Evolutionary conservation across 1,139 yeast genomes (phyloP), one percentile per base, ranked within the genome.

Genomic region (Meyerozyma carpophila): DNA sequence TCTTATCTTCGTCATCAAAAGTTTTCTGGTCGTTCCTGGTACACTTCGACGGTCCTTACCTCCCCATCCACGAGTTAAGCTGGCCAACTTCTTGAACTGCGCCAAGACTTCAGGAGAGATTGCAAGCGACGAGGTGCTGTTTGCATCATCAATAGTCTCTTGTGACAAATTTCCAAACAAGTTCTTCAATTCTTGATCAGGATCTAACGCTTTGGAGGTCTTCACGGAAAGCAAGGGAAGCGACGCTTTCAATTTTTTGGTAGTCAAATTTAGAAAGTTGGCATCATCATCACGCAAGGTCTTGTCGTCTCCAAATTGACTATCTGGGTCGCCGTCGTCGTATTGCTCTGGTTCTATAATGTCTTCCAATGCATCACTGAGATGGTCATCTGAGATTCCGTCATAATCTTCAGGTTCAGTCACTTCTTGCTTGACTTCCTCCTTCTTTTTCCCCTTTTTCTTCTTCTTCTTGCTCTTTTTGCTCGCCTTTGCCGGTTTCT

Each of bases 11-110:
- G 95, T 82, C 46, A 89, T 69, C 9, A 79, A 69, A 42, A 87
- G 63, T 52, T 84, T 84, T 49, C 90, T 72, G 0, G 82, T 64
- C 0, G 88, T 78, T 8, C 94, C 94, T 0, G 95, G 91, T 5
- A 86, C 78, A 10, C 81, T 68, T 42, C 84, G 65, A 46, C 83
- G 79, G 56, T 87, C 95, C 51, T 80, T 78, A 0, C 95, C 95
- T 41, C 90, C 84, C 94, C 95, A 88, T 18, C 89, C 89, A 52
- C 87, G 73, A 1, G 86, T 80, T 25, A 83, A 63, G 46, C 81
- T 73, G 9, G 84, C 81, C 50, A 84, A 51, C 48, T 76, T 73
- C 52, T 80, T 82, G 50, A 82, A 79, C 53, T 82, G 88, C 43
- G 73, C 78, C 45, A 84, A 63, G 10, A 81, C 74, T 50, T 84